phyloP scores from a whole-genome alignment of 2,329 filamentous ascomycete species.

The Colletotrichum higginsianum region DNA sequence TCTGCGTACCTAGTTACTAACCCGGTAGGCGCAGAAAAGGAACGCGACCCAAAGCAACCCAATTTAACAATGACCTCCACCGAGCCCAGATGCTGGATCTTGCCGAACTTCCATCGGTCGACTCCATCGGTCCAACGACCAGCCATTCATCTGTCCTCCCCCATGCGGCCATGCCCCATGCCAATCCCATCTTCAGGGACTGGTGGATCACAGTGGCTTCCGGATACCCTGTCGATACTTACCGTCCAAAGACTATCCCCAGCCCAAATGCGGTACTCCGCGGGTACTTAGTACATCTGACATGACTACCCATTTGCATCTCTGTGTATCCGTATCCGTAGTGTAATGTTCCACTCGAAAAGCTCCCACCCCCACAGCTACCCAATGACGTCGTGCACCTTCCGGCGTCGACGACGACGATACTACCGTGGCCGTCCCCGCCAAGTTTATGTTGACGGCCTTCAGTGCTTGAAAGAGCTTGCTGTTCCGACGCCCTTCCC shows the following conservation, averaged over 20 bases:
- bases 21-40: constrained; percentile 20
- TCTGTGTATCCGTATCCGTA: not conserved
- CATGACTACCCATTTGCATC: not conserved
- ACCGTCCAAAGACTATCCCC: not conserved
- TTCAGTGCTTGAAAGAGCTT: constrained; percentile 34
- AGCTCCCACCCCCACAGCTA: constrained; percentile 38
- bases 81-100: constrained; percentile 41
- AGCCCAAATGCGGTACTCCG: constrained; percentile 12
- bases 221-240: constrained; percentile 21
- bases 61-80: constrained; percentile 13
- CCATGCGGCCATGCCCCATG: constrained; percentile 11
- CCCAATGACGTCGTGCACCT: constrained; percentile 40
- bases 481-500: constrained; percentile 32
- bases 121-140: not conserved
- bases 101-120: constrained; percentile 37
- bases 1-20: not conserved
- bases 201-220: constrained; percentile 22
- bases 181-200: constrained; percentile 32
- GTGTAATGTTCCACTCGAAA: constrained; percentile 25
- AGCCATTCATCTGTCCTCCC: constrained; percentile 12
- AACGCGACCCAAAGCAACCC: constrained; percentile 13
- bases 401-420: constrained; percentile 33
- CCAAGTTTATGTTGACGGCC: constrained; percentile 40
- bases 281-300: constrained; percentile 5
- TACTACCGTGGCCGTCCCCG: constrained; percentile 19